Base-by-base conservation (phyloP, 2,329 filamentous ascomycete species). In the Thielaviopsis ethacetica region DNA sequence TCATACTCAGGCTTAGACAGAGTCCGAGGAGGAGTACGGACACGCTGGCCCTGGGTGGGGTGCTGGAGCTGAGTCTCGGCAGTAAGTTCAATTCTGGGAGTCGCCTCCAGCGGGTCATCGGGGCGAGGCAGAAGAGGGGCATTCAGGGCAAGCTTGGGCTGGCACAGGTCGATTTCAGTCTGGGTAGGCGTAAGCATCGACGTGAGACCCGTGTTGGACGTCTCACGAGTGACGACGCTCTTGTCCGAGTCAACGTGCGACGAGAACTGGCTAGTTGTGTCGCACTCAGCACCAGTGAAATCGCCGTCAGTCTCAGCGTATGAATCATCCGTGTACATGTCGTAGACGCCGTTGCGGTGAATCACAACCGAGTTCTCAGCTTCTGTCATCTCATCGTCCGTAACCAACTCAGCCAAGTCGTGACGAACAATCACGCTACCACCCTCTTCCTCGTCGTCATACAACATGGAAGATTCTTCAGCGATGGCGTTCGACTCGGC, bases 401-500 rank as follows among this genome's bases (percentile, higher is more conserved):
- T 59, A 19, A 59, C 53, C 49, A 59, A 17, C 57, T 59, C 78
- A 65, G 85, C 84, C 64, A 85, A 78, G 62, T 88, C 84, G 65
- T 82, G 75, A 65, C 85, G 88, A 66, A 91, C 83, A 54, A 85
- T 76, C 57, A 85, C 77, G 61, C 82, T 83, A 26, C 75, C 76
- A 62, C 76, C 78, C 50, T 78, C 76, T 24, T 75, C 74, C 47
- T 77, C 71, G 26, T 75, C 71, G 41, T 82, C 79, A n/a, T 79
- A 76, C 50, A 82, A 68, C 47, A 81, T 73, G 1, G 78, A 61
- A 54, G 59, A 80, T 63, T 83, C 83, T 70, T 96, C 91, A 15
- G 89, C 85, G 41, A 88, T 94, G 21, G 61, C 80, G 76, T 21
- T 80, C 77, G 64, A 73, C n/a, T 49, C 44, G n/a, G 44, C 44